phyloP scores from a whole-genome alignment of 202 grass and related monocot genomes.

The Dendrocalamus latiflorus region DNA sequence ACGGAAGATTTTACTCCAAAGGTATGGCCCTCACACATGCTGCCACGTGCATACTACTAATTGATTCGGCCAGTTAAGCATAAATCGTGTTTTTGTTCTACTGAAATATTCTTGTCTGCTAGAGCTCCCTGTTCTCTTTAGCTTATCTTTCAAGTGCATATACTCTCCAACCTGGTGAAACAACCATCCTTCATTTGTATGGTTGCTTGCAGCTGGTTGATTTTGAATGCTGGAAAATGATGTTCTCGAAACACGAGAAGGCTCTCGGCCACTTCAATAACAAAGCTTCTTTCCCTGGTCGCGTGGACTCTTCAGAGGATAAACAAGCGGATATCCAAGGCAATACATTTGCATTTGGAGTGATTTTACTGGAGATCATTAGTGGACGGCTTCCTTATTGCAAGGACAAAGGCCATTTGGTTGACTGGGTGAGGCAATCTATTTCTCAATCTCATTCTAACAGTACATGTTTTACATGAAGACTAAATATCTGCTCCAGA shows the following conservation, averaged over 20 bases:
- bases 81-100: neutral
- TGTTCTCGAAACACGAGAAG: slow-evolving; percentile 54
- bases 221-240: slow-evolving; percentile 81
- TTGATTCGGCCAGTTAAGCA: neutral
- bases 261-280: slow-evolving; percentile 18
- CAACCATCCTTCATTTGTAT: neutral
- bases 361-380: slow-evolving; percentile 86
- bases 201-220: slow-evolving; percentile 59
- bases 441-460: neutral
- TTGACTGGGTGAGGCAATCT: slow-evolving; percentile 57
- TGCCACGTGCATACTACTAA: neutral
- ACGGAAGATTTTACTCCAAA: slow-evolving; percentile 92
- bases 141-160: neutral
- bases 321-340: slow-evolving; percentile 55
- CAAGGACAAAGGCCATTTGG: slow-evolving; percentile 72
- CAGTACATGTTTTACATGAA: neutral
- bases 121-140: neutral
- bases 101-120: neutral
- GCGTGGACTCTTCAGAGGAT: slow-evolving; percentile 42
- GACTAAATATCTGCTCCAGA: neutral
- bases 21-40: slow-evolving; percentile 21
- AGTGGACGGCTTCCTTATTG: slow-evolving; percentile 77
- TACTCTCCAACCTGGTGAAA: neutral
- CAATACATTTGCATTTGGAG: slow-evolving; percentile 72
- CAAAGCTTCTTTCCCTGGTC: slow-evolving; percentile 42